These are phyloP conservation scores for Xylaria sp. DNA, from an alignment of 2,329 filamentous ascomycete species.

Conservation along the genomic window DNA sequence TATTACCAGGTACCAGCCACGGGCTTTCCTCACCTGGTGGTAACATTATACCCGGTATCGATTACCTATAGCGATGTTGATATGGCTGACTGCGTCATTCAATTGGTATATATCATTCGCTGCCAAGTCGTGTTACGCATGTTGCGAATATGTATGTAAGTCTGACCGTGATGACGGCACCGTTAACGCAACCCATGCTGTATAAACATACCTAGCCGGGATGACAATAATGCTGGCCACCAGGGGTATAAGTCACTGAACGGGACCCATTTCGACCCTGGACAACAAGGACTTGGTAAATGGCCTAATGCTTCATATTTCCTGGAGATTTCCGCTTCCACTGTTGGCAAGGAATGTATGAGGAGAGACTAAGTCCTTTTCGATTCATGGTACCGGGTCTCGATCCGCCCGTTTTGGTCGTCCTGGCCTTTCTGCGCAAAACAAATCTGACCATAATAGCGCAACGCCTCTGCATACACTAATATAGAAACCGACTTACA, in stretches of 20 bases:
- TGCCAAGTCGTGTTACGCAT: constrained; percentile 22
- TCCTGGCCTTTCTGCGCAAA: background rate
- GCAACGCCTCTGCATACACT: background rate
- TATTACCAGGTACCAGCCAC: background rate
- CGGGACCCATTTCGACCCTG: background rate
- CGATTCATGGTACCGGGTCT: background rate
- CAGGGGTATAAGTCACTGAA: background rate
- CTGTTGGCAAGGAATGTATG: background rate
- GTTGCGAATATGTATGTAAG: constrained; percentile 2
- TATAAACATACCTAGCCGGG: background rate
- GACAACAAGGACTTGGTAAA: background rate
- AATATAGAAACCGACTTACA: constrained; percentile 12
- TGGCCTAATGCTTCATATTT: background rate
- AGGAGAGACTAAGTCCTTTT: background rate
- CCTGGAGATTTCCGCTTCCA: constrained; percentile 5
- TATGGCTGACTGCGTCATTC: constrained; percentile 9
- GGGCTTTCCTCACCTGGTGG: background rate
- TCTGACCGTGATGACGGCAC: constrained; percentile 1
- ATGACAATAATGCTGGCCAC: constrained; percentile 6
- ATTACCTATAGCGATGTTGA: background rate
- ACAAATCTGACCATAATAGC: constrained; percentile 7
- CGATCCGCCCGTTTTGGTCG: constrained; percentile 4
- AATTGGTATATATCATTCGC: background rate
- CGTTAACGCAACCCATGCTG: background rate
- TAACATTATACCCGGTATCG: background rate